Conservation (phyloP, 495 filamentous ascomycete genomes). For the Apodospora peruviana region DNA sequence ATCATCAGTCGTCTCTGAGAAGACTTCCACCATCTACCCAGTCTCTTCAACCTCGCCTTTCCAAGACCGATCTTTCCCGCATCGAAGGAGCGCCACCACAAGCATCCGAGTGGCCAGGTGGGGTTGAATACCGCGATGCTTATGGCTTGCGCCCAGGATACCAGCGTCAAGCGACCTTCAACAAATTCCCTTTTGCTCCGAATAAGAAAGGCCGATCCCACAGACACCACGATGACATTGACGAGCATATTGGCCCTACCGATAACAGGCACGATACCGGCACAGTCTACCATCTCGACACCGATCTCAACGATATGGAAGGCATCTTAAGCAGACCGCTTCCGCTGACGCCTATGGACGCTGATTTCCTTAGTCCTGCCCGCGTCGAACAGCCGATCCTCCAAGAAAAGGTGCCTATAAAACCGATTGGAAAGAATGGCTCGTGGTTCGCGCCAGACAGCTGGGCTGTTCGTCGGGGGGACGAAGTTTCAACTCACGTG, state of each 20-base stretch:
- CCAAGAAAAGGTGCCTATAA: neutral
- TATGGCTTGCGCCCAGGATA: slow-evolving; percentile 25
- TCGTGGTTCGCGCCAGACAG: slow-evolving; percentile 89
- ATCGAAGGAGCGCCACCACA: slow-evolving; percentile 35
- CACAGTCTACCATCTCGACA: slow-evolving; percentile 66
- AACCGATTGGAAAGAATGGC: slow-evolving; percentile 23
- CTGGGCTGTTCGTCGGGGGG: slow-evolving; percentile 75
- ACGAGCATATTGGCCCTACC: slow-evolving; percentile 42
- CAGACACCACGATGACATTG: slow-evolving; percentile 37
- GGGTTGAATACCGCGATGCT: slow-evolving; percentile 32
- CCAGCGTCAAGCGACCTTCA: slow-evolving; percentile 52
- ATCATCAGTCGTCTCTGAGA: slow-evolving; percentile 43
- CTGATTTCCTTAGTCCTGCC: slow-evolving; percentile 34
- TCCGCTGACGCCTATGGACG: slow-evolving; percentile 56
- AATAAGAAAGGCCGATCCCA: slow-evolving; percentile 39
- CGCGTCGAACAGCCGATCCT: neutral
- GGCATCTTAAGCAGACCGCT: slow-evolving; percentile 70
- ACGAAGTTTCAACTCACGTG: slow-evolving; percentile 45
- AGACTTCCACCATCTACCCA: slow-evolving; percentile 51
- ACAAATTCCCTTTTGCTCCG: slow-evolving; percentile 46
- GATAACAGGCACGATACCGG: slow-evolving; percentile 37
- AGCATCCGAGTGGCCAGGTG: slow-evolving; percentile 35
- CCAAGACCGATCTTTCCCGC: slow-evolving; percentile 47
- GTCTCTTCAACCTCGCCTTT: slow-evolving; percentile 44
- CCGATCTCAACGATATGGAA: slow-evolving; percentile 75